phyloP scores from a whole-genome alignment of 495 filamentous ascomycete genomes.

The Penicillium riverlandense region DNA sequence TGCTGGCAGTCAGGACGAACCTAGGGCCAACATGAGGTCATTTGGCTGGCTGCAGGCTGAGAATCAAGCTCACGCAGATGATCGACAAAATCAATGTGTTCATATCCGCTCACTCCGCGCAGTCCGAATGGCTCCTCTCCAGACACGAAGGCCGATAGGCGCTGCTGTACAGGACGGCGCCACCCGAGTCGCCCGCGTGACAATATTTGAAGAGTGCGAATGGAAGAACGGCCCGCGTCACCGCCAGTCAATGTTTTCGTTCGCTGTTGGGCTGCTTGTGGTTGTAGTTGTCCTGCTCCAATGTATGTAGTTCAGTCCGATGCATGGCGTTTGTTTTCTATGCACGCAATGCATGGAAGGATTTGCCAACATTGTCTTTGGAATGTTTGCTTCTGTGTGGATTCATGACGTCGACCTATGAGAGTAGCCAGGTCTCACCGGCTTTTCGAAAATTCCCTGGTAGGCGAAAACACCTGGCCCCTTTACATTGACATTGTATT shows the following conservation, averaged over 20 bases:
- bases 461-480: neutral
- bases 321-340: conserved; percentile 6
- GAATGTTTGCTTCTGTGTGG: no score
- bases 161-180: neutral
- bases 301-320: conserved; percentile 7
- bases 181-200: no score
- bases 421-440: conserved; percentile 15
- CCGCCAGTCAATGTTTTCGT: no score
- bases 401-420: neutral
- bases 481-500: conserved; percentile 5
- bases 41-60: conserved; percentile 1
- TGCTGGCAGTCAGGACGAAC: no score
- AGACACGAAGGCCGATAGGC: conserved; percentile 22
- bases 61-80: neutral
- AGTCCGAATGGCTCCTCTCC: conserved; percentile 32
- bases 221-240: no score
- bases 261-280: no score
- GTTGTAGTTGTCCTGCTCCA: no score
- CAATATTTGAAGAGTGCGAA: no score
- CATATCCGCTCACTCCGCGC: conserved; percentile 17
- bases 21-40: no score
- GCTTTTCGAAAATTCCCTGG: conserved; percentile 14
- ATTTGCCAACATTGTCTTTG: conserved; percentile 4
- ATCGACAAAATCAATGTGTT: neutral
- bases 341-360: conserved; percentile 11